A percentile compares a stretch with the other conserved stretches of the same genome.
Evolutionary conservation across 2,329 filamentous ascomycete genomes (phyloP).

Genomic region (Colletotrichum sp.): DNA sequence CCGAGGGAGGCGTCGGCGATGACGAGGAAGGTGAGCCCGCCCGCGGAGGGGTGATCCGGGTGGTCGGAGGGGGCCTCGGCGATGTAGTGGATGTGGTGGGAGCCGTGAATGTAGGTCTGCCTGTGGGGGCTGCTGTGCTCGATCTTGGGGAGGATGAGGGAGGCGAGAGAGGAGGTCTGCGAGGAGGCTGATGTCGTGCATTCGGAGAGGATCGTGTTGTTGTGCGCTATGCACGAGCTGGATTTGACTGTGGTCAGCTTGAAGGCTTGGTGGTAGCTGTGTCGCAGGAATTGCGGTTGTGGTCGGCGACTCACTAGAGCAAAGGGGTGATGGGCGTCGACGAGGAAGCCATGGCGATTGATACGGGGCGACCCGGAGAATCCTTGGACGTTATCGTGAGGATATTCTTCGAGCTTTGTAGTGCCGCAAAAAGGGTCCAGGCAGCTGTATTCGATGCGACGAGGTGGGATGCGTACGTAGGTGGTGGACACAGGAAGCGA

Average conservation of each 20-base stretch:
- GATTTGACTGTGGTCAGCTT: constrained; percentile 14
- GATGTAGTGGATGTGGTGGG: constrained; percentile 95
- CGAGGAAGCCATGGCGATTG: constrained; percentile 69
- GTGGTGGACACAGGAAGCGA: not conserved
- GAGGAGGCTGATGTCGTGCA: constrained; percentile 87
- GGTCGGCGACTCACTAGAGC: constrained; percentile 69
- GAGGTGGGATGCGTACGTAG: not conserved
- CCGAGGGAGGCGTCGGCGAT: constrained; percentile 82
- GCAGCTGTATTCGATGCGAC: constrained; percentile 1
- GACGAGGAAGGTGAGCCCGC: constrained; percentile 90
- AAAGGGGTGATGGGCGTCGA: constrained; percentile 71
- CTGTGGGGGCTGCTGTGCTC: constrained; percentile 81
- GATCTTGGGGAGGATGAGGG: constrained; percentile 95
- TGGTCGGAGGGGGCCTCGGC: constrained; percentile 78
- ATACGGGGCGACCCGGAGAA: not conserved
- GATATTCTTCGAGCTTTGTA: not conserved
- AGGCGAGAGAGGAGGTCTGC: constrained; percentile 85
- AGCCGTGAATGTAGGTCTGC: constrained; percentile 91
- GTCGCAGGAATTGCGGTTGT: not conserved
- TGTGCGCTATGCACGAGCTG: constrained; percentile 93
- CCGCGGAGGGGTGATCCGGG: constrained; percentile 64
- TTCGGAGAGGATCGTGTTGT: constrained; percentile 91
- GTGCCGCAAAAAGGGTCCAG: not conserved
- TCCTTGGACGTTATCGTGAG: not conserved
- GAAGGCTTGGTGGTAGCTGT: not conserved